Base-by-base conservation (phyloP, 2,329 filamentous ascomycete genomes). In the Talaromyces amestolkiae region DNA sequence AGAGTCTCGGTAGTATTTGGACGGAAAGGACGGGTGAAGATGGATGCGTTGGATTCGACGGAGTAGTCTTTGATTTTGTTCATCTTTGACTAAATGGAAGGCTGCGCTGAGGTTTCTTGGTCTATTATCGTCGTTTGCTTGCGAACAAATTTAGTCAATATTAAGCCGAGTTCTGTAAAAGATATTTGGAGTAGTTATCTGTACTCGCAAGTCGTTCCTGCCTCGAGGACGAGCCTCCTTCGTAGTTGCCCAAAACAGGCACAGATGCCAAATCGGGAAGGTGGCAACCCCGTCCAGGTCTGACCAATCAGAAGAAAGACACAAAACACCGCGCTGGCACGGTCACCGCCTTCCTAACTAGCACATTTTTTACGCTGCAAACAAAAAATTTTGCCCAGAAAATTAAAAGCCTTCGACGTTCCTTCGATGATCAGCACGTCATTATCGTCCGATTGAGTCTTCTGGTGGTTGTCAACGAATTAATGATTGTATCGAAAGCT, bases 321-420 rank as follows among this genome's bases (percentile, higher is more conserved):
- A 10, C n/a, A 19, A 56, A 17, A 11, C 27, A 35, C 4, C 17
- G 27, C 51, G 51, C 31, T 15, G n/a, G 9, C n/a, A 39, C 51
- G 9, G 31, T 51, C 53, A 67, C 63, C 66, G 58, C 66, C 65
- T 64, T 66, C 65, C 65, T 19, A 61, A 62, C 11, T 24, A 62
- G 37, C 24, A 4, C 15, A 19, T 22, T 31, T 41, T 31, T 39
- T 54, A 24, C 9, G 35, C 31, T 27, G 45, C 41, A 19, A 10
- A 53, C 47, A 41, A 62, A 61, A 61, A 61, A 27, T 47, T 64
- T 58, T 58, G 37, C 5, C 35, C 11, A 1, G 22, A 11, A 6
- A 35, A 56, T 31, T 24, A 35, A 35, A 37, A 11, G 33, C 31
- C 49, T 3, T 53, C 49, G 49, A 10, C n/a, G 11, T 9, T 22